Evolutionary conservation across 2,329 filamentous ascomycete species (phyloP), one percentile per base, ranked within the genome.

Genomic region (Colletotrichum liriopes): DNA sequence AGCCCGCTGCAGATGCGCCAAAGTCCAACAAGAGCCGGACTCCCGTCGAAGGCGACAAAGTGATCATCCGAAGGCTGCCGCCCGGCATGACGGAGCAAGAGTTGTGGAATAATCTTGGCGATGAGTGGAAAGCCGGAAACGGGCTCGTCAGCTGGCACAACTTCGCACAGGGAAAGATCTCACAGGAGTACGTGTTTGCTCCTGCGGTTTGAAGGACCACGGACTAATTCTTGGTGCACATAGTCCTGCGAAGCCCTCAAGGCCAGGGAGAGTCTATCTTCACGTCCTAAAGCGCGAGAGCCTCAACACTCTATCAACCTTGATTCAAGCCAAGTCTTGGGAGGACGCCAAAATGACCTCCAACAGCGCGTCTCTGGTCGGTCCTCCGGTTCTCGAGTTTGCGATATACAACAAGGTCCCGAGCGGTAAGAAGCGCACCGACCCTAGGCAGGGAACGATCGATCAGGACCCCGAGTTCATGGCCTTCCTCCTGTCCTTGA

Each of bases 381-480:
- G 93, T 0, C 93, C 93, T 1, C 95, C 96, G 0, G 88, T 89
- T 6, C 86, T 98, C 60, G 95, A 98, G 78, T 94, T 94, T 77
- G 91, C 95, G 23, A 90, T 93, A 1, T 97, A 95, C 83, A 94
- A 94, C 75, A 95, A 95, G 77, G 89, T 94, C 1, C 94, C 96
- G 1, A 90, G 90, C 71, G 89, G 87, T 45, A 94, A 94, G 80
- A 90, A 90, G 61, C 91, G 94, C 43, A 90, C 91, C 65, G 96
- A 99, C 84, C 91, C 91, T 65, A 92, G 95, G 18, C 94, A 98
- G 80, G 96, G 96, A 65, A 98, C 95, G 3, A 98, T 99, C 76
- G 96, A 99, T 77, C 95, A 98, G 80, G 96, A 99, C 78, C 91
- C 94, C 0, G 96, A 98, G 77, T 99, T 98, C 77, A 97, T 98